A percentile compares a stretch with the other conserved stretches of the same genome.
Conservation (phyloP, 2,329 filamentous ascomycete species). For the Kalaharituber pfeilii region DNA sequence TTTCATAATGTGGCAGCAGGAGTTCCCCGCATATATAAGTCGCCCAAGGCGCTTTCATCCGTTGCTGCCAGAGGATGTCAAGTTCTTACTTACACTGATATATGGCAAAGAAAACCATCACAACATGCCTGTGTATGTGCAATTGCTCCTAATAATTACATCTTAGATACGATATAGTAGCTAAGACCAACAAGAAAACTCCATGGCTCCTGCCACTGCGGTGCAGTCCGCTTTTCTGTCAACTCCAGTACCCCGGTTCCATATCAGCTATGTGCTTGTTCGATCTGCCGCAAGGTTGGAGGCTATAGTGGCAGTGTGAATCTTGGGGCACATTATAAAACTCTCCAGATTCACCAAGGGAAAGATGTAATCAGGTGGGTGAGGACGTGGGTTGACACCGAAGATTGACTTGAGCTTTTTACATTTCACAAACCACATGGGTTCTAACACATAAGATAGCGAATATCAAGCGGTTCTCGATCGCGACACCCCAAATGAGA, state of each 20-base stretch:
- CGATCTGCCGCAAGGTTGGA: constrained; percentile 34
- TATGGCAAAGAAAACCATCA: too few species aligned
- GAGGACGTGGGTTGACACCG: constrained; percentile 29
- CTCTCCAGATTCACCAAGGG: constrained; percentile 29
- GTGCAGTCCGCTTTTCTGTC: constrained; percentile 31
- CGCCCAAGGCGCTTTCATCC: too few species aligned
- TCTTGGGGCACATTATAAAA: constrained; percentile 31
- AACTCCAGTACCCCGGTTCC: constrained; percentile 33
- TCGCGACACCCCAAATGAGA: constrained; percentile 28
- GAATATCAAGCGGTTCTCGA: constrained; percentile 32
- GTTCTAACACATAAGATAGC: constrained; percentile 21
- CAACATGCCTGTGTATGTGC: too few species aligned
- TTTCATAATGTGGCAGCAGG: too few species aligned
- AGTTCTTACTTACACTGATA: too few species aligned
- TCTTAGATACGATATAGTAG: too few species aligned
- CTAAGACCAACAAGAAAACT: constrained; percentile 27
- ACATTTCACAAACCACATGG: background rate
- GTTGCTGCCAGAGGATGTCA: too few species aligned
- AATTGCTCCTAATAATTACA: too few species aligned
- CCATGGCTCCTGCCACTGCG: constrained; percentile 35
- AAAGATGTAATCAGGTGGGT: constrained; percentile 23
- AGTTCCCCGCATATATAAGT: too few species aligned
- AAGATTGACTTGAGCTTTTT: too few species aligned
- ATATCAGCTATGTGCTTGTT: constrained; percentile 34
- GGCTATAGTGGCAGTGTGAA: constrained; percentile 33